Base-by-base conservation (phyloP, 2,329 filamentous ascomycete genomes). In the Cucurbitaria berberidis region DNA sequence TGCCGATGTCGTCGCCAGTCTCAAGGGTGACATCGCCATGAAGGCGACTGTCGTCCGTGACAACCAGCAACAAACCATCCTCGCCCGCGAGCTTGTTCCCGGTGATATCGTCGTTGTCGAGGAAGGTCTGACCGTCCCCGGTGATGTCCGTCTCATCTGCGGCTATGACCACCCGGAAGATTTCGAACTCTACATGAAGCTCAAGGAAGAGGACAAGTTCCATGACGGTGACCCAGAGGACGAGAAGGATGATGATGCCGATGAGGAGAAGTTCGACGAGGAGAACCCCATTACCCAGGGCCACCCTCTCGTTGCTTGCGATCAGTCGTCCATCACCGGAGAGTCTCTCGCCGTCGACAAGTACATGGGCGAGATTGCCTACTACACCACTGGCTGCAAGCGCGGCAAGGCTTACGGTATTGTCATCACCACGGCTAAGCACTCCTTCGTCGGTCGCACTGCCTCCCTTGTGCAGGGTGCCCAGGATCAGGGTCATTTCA, bases 371-470 rank as follows among this genome's bases (percentile, higher is more conserved):
- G 89, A 91, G 69, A 80, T 83, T 57, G 82, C 88, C 72, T 91
- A 89, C 82, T 91, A 91, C 81, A 91, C 89, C 57, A 91, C 89
- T 60, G 88, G 89, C 67, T 91, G 89, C 82, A 91, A 91, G 84
- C 88, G 89, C 73, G 88, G 89, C 70, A 90, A 90, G 79, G 86
- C 87, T 55, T 91, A 88, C 75, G 86, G 82, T 68, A 82, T 91
- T 59, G 83, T 86, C 69, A 83, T 84, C 54, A 84, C 86, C 62
- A 85, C 86, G 58, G 89, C 89, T 50, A 85, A 83, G 72, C 82
- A 84, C 77, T 91, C 88, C 53, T 91, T 91, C 80, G 88, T 91
- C 74, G 89, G 89, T 78, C 86, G 85, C 75, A 91, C 88, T 65
- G 89, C 89, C 57, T 84, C 84, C 65, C 82, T 91, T 45, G 88